Percentiles rank a stretch among this genome's conserved stretches.
phyloP scores from a whole-genome alignment of 1,139 yeast genomes.

The Casaregolazyma suthepensis region DNA sequence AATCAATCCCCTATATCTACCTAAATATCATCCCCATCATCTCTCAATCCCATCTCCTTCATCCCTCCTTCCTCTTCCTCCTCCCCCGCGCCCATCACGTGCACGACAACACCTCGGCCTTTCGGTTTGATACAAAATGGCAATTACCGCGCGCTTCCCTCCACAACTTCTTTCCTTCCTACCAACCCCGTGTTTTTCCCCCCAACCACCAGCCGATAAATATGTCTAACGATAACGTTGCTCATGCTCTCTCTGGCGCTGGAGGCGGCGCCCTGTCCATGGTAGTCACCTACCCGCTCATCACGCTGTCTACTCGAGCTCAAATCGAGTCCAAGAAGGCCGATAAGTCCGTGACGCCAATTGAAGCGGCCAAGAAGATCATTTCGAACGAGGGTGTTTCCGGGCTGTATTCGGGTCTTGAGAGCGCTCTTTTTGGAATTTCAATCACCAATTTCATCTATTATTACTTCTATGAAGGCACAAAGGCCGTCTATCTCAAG shows the following conservation, averaged over 20 bases:
- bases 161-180: neutral
- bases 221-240: constrained; percentile 37
- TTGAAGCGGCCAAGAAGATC: constrained; percentile 42
- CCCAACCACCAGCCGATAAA: neutral
- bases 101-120: constrained; percentile 2
- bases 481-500: constrained; percentile 49
- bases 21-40: too few species aligned
- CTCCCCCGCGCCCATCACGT: too few species aligned
- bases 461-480: constrained; percentile 81
- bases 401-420: constrained; percentile 80
- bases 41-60: too few species aligned
- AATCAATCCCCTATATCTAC: too few species aligned
- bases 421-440: constrained; percentile 82
- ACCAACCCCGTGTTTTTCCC: neutral
- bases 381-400: constrained; percentile 56
- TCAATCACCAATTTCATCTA: constrained; percentile 81
- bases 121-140: neutral
- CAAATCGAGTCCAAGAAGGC: constrained; percentile 52
- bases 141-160: neutral
- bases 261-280: constrained; percentile 87
- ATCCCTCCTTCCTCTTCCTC: too few species aligned
- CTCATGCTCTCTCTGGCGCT: constrained; percentile 90
- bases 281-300: constrained; percentile 80
- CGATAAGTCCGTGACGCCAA: constrained; percentile 24
- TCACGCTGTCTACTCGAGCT: constrained; percentile 76